Evolutionary conservation across 805 yeast species (phyloP), one percentile per base, ranked within the genome.

Genomic region (Kuraishia floccosa): DNA sequence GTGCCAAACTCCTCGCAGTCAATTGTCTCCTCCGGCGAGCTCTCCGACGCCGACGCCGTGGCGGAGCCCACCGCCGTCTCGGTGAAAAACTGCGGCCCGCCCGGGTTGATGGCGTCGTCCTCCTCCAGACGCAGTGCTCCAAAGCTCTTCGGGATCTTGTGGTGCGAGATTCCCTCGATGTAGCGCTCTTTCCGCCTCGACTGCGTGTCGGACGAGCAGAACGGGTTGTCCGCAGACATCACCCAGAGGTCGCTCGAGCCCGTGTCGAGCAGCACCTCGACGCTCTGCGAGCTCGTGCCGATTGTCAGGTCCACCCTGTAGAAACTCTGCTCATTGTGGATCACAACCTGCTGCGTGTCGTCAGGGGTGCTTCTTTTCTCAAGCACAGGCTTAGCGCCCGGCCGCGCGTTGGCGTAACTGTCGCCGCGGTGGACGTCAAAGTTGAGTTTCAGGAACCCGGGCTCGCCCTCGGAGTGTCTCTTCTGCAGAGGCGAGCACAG

Each of bases 221-320:
- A 65, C 2, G 76, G 65, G 42, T 72, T 73, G 25, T 53, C 42
- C 2, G 65, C 47, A 17, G 63, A 57, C 36, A 68, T 60, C 15
- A 78, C 70, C 83, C 84, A 78, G 15, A 81, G 52, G 47, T 80
- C 89, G 0, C 82, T 66, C 0, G 86, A 77, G 3, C 89, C 91
- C 1, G 87, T 80, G 44, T 80, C 91, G n/a, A 80, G 47, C 24
- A 76, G 48, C 7, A 78, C 72, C 7, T 58, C 58, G 5, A 78
- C 57, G n/a, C 56, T 49, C 42, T 77, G 78, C 1, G 58, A 44
- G 1, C 76, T 66, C 0, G 82, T 68, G 4, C 91, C 89, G 14
- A 80, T 46, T 16, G 49, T 41, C 20, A 71, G 36, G 4, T 52
- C 53, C 3, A 64, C 68, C 13, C 67, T 51, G 40, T 68, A 72